Evolutionary conservation across 2,329 filamentous ascomycete genomes (phyloP), one percentile per base, ranked within the genome.

Genomic region (Clonostachys rhizophaga): DNA sequence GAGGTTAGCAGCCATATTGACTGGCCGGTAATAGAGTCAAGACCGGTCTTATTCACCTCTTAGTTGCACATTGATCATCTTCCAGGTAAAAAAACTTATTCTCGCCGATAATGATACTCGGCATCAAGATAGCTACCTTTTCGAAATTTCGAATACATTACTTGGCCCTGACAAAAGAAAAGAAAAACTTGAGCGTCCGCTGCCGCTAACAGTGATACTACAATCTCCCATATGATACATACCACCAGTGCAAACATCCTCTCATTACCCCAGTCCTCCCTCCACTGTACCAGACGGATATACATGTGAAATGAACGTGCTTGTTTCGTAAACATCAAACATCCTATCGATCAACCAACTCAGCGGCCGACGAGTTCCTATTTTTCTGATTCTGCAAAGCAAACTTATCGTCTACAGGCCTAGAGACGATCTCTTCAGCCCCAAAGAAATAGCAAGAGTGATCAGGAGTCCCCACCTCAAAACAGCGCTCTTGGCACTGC

Each of bases 401-500:
- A 34, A 33, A 30, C 10, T 50, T 42, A 48, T 54, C 47, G 54
- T 54, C 57, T 52, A 61, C 53, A 57, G 57, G 54, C 59, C 66
- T 60, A 67, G 46, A 48, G 50, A 53, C 45, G 55, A 58, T 54
- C 58, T 63, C 60, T 62, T 67, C 50, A 63, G 59, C 54, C 64
- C 55, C 33, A 48, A 34, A 9, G 37, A 37, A 49, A 67, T 53
- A 39, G 61, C 52, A 34, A 63, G 61, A 47, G 67, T 58, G 47
- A 75, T 43, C 18, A 74, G 54, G 48, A 65, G 36, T 44, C 59
- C 54, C 78, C 79, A 83, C 55, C 78, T 68, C 47, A 75, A 10
- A 46, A 79, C 69, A 62, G 72, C 72, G 63, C 72, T 72, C 67
- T 73, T 73, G 33, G 63, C 63, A 49, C 68, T 66, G 50, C 68